Conservation (phyloP, 257 asterid genomes). For the Prunella vulgaris region DNA sequence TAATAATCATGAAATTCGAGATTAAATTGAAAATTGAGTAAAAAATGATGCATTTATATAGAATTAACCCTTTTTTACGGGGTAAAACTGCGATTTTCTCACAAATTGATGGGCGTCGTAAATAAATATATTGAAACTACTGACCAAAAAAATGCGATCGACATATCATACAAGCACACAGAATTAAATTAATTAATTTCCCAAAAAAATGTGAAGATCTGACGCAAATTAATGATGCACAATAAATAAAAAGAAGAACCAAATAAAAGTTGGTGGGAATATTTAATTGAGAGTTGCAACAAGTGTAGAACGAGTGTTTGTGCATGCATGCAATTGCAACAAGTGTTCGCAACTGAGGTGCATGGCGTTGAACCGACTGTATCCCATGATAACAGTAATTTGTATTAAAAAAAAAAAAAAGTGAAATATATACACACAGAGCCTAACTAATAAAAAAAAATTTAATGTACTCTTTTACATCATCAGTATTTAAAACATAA, state of each 20-base stretch:
- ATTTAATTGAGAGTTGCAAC: not conserved
- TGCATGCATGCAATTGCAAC: constrained; percentile 16
- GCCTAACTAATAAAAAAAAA: no score
- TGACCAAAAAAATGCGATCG: not conserved
- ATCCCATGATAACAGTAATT: constrained; percentile 11
- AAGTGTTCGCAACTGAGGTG: constrained; percentile 23
- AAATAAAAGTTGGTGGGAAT: not conserved
- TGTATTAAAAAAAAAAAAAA: not conserved
- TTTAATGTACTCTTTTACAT: no score
- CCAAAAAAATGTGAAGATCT: not conserved
- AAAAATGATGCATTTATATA: no score
- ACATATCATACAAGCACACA: not conserved
- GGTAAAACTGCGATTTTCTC: not conserved
- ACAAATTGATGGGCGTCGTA: not conserved
- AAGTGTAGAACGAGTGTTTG: constrained; percentile 13
- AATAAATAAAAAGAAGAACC: not conserved
- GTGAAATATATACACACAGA: no score
- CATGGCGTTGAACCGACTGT: constrained; percentile 16
- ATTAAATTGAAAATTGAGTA: no score
- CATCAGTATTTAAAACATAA: no score
- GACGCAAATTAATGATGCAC: not conserved
- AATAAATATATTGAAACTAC: not conserved
- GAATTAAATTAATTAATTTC: not conserved
- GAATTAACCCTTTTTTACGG: no score
- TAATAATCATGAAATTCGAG: no score